These are phyloP conservation scores for Echites panduratus DNA, from an alignment of 257 asterid species.

Conservation along the genomic window DNA sequence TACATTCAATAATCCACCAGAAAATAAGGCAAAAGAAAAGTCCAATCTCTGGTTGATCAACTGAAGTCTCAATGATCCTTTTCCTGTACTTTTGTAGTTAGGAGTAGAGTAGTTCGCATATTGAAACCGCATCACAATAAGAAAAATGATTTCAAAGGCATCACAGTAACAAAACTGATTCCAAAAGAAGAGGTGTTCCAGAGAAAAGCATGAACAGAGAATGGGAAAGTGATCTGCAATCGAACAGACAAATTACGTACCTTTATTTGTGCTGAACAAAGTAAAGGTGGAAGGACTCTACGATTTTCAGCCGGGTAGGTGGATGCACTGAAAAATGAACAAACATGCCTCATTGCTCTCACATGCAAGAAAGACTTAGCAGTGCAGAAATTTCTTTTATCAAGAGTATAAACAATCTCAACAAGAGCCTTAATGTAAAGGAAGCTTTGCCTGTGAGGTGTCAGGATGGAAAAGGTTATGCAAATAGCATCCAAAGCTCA, in stretches of 20 bases:
- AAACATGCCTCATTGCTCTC: not conserved
- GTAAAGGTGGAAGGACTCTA: constrained; percentile 49
- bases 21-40: constrained; percentile 62
- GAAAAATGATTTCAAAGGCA: constrained; percentile 16
- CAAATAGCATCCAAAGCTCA: not conserved
- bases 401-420: not conserved
- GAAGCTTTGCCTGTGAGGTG: too few species aligned
- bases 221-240: not conserved
- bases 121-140: constrained; percentile 47
- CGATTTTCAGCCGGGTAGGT: constrained; percentile 55
- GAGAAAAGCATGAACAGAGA: not conserved
- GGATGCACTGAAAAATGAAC: constrained; percentile 44
- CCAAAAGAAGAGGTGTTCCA: not conserved
- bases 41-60: constrained; percentile 77
- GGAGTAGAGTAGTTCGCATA: constrained; percentile 57
- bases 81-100: constrained; percentile 46
- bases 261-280: constrained; percentile 84
- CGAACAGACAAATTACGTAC: constrained; percentile 23
- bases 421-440: not conserved
- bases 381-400: not conserved
- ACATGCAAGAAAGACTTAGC: not conserved
- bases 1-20: constrained; percentile 70
- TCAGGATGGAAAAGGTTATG: not conserved
- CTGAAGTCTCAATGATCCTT: constrained; percentile 68
- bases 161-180: not conserved